A percentile compares a stretch with the other conserved stretches of the same genome.
These are phyloP conservation scores for Medakamo hakoo DNA, from an alignment of 139 green algal species.

Conservation along the genomic window DNA sequence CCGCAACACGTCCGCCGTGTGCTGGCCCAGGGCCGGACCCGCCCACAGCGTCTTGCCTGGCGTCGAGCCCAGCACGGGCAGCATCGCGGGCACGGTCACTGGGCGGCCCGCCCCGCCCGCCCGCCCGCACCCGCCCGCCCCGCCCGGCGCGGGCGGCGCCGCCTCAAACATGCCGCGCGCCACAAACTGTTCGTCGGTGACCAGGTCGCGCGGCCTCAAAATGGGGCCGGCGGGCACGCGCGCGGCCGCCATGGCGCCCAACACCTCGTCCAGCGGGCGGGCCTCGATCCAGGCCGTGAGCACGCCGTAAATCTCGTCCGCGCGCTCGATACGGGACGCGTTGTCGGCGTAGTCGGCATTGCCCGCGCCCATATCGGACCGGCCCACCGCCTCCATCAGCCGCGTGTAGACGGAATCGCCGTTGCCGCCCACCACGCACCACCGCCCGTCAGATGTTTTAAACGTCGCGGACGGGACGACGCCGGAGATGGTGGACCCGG, in stretches of 20 bases:
- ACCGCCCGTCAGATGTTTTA: constrained; percentile 32
- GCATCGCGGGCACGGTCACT: constrained; percentile 36
- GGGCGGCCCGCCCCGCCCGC: background rate
- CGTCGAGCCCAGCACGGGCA: constrained; percentile 27
- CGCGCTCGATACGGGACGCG: constrained; percentile 18
- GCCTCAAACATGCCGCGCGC: constrained; percentile 35
- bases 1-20: constrained; percentile 47
- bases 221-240: constrained; percentile 50
- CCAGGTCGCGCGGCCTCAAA: constrained; percentile 33
- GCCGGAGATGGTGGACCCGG: constrained; percentile 47
- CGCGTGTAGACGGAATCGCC: constrained; percentile 51
- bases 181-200: constrained; percentile 29
- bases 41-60: constrained; percentile 47
- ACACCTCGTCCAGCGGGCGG: constrained; percentile 24
- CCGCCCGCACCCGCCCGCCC: background rate
- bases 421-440: constrained; percentile 54
- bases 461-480: constrained; percentile 60
- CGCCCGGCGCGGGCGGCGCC: constrained; percentile 10
- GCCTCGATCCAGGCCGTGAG: constrained; percentile 24
- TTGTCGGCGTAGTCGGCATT: constrained; percentile 52
- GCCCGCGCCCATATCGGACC: constrained; percentile 35
- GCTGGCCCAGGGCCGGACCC: constrained; percentile 46
- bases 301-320: constrained; percentile 24
- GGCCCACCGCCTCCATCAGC: constrained; percentile 55
- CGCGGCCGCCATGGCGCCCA: constrained; percentile 30